A percentile compares a stretch with the other conserved stretches of the same genome.
Conservation (phyloP, 805 yeast species). For the Maudiozyma bulderi region DNA sequence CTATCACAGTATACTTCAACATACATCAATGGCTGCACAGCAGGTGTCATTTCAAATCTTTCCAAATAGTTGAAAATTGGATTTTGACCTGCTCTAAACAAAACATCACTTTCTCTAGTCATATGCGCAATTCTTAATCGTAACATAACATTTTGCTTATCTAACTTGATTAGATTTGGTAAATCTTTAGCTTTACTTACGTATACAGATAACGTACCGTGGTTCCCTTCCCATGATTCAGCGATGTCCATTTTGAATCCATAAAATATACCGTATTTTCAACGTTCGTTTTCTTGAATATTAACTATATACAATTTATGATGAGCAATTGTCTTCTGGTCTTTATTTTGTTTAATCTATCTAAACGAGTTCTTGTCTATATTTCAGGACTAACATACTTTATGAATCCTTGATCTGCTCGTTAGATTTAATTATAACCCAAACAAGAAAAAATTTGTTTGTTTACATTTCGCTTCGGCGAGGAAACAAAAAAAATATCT, state of each 20-base stretch:
- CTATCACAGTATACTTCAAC: slow-evolving; percentile 61
- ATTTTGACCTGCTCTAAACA: slow-evolving; percentile 85
- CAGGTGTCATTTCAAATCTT: slow-evolving; percentile 55
- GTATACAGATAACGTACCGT: slow-evolving; percentile 59
- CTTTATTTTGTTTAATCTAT: slow-evolving; percentile 7
- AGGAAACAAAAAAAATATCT: background rate
- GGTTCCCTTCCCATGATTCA: slow-evolving; percentile 24
- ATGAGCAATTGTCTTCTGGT: background rate
- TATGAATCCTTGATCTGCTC: too few species aligned
- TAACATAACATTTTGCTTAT: slow-evolving; percentile 90
- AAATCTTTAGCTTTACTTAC: slow-evolving; percentile 76
- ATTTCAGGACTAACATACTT: too few species aligned
- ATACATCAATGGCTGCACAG: slow-evolving; percentile 52
- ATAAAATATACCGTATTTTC: too few species aligned
- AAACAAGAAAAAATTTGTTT: background rate
- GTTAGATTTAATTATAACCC: too few species aligned
- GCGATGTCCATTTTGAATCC: background rate
- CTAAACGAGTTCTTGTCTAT: too few species aligned
- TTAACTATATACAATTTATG: too few species aligned
- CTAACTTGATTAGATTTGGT: slow-evolving; percentile 76
- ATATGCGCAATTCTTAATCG: slow-evolving; percentile 71
- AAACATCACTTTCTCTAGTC: slow-evolving; percentile 69
- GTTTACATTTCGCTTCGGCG: background rate
- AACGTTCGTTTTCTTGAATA: background rate
- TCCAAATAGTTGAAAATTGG: slow-evolving; percentile 81